These are phyloP conservation scores for Fusarium albosuccineum DNA, from an alignment of 2,329 filamentous ascomycete species.

Conservation along the genomic window DNA sequence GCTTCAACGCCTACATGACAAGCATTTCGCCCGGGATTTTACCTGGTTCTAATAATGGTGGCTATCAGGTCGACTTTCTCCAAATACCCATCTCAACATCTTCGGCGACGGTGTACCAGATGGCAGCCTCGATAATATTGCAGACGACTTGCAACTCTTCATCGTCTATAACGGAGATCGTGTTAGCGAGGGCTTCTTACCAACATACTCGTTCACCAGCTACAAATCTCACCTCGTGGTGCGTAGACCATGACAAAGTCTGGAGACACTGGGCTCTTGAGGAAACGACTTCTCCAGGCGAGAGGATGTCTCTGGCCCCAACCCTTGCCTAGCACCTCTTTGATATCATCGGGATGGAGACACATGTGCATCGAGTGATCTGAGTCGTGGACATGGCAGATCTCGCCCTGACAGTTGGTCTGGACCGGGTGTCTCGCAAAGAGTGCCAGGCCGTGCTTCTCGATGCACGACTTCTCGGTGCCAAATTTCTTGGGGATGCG, in stretches of 20 bases:
- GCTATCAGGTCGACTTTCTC: slow-evolving; percentile 24
- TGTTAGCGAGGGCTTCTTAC: slow-evolving; percentile 4
- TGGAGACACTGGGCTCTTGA: slow-evolving; percentile 74
- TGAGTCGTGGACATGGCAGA: slow-evolving; percentile 82
- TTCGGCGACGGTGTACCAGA: slow-evolving; percentile 73
- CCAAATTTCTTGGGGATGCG: slow-evolving; percentile 63
- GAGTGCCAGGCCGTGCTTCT: slow-evolving; percentile 84
- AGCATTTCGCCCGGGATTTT: not conserved
- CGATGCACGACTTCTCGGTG: slow-evolving; percentile 80
- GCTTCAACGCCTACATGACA: not conserved
- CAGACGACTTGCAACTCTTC: slow-evolving; percentile 76
- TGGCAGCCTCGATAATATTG: slow-evolving; percentile 78
- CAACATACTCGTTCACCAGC: slow-evolving; percentile 3
- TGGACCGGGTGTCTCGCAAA: slow-evolving; percentile 77
- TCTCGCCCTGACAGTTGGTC: slow-evolving; percentile 81
- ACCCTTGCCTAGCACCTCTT: slow-evolving; percentile 76
- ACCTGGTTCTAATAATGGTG: slow-evolving; percentile 7
- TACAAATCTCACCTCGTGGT: slow-evolving; percentile 65
- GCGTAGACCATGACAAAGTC: slow-evolving; percentile 89
- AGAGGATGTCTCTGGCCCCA: slow-evolving; percentile 83
- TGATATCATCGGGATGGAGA: slow-evolving; percentile 83
- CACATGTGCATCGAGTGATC: slow-evolving; percentile 85
- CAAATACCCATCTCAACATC: slow-evolving; percentile 53
- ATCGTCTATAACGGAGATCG: slow-evolving; percentile 57
- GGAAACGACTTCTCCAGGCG: slow-evolving; percentile 74